These are phyloP conservation scores for Nothophoma quercina DNA, from an alignment of 2,329 filamentous ascomycete species.

Conservation along the genomic window DNA sequence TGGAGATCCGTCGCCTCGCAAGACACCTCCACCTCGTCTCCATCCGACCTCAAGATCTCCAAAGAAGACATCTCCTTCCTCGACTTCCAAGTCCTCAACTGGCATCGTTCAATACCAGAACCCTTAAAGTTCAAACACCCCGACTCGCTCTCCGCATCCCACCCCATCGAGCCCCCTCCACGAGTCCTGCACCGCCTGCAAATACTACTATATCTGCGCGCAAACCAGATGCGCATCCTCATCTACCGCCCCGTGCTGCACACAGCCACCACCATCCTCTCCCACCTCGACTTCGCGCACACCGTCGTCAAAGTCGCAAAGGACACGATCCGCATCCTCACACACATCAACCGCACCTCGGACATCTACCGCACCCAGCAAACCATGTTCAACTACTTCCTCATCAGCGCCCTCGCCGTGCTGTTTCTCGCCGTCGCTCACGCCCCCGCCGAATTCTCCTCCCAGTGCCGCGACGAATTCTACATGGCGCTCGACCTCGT, in stretches of 20 bases:
- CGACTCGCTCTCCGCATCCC: constrained; percentile 50
- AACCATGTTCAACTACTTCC: constrained; percentile 81
- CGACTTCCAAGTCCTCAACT: constrained; percentile 83
- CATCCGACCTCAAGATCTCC: constrained; percentile 68
- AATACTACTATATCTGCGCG: constrained; percentile 83
- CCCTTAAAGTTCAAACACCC: constrained; percentile 68
- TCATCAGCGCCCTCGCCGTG: constrained; percentile 76
- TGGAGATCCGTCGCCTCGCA: constrained; percentile 83
- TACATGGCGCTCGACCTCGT: constrained; percentile 80
- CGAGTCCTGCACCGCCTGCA: constrained; percentile 77
- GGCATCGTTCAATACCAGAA: constrained; percentile 79
- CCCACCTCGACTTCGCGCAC: constrained; percentile 76
- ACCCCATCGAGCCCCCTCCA: constrained; percentile 55
- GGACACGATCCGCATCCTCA: constrained; percentile 76
- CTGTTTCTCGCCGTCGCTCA: constrained; percentile 80
- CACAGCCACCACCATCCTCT: constrained; percentile 81
- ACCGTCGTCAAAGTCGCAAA: constrained; percentile 77
- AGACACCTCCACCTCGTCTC: constrained; percentile 59
- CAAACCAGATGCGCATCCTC: constrained; percentile 89
- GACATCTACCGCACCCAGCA: constrained; percentile 76
- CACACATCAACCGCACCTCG: constrained; percentile 73
- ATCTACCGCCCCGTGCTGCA: constrained; percentile 89
- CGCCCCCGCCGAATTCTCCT: constrained; percentile 74
- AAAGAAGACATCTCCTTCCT: constrained; percentile 79
- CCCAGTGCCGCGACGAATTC: constrained; percentile 75